Conservation (phyloP, 352 stramenopile species). For the Peronospora belbahrii region DNA sequence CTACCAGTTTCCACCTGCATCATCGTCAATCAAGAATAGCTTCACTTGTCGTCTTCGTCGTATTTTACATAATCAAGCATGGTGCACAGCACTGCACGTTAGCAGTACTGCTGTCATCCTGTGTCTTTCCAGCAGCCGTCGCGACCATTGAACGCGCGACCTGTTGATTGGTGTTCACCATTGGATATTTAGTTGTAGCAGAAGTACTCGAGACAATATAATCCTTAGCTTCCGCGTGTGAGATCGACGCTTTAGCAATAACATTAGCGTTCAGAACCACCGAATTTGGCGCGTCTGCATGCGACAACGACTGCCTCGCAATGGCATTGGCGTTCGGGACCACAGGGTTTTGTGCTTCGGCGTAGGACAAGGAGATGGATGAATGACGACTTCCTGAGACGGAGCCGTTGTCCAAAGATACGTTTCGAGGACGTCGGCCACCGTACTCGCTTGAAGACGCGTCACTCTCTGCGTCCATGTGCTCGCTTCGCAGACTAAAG, state of each 20-base stretch:
- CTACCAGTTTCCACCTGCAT: neutral
- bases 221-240: slow-evolving; percentile 43
- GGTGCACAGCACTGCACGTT: slow-evolving; percentile 53
- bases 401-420: slow-evolving; percentile 60
- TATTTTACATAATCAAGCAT: slow-evolving; percentile 55
- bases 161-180: slow-evolving; percentile 72
- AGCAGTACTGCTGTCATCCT: slow-evolving; percentile 30
- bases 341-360: slow-evolving; percentile 58
- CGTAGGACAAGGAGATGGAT: slow-evolving; percentile 38
- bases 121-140: slow-evolving; percentile 12
- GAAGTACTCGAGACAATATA: slow-evolving; percentile 46
- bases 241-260: slow-evolving; percentile 34
- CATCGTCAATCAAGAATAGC: slow-evolving; percentile 3
- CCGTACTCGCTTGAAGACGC: slow-evolving; percentile 74
- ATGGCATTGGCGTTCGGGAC: slow-evolving; percentile 71
- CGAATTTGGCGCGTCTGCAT: slow-evolving; percentile 56
- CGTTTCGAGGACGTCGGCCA: slow-evolving; percentile 23
- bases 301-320: slow-evolving; percentile 33
- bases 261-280: slow-evolving; percentile 66
- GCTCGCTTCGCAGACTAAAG: slow-evolving; percentile 76
- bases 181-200: slow-evolving; percentile 55
- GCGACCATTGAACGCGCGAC: slow-evolving; percentile 28
- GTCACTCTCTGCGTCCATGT: slow-evolving; percentile 77
- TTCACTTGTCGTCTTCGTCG: slow-evolving; percentile 8
- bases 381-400: slow-evolving; percentile 31